phyloP scores from a whole-genome alignment of 495 filamentous ascomycete species.

The Neurospora pannonica region DNA sequence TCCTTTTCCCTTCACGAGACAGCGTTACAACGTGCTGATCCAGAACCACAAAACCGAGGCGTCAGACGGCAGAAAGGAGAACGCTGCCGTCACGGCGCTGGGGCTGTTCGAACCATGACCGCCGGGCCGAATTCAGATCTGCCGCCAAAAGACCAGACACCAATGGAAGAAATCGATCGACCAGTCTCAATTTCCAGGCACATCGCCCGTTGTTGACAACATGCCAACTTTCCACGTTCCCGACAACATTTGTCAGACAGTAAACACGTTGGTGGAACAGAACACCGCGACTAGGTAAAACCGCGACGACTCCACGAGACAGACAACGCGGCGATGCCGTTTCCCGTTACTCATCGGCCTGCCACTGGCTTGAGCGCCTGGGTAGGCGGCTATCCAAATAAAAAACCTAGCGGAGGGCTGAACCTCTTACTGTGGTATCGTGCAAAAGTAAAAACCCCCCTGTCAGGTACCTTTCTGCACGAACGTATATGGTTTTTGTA shows the following conservation, averaged over 20 bases:
- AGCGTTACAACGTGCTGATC: not conserved
- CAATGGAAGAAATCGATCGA: not conserved
- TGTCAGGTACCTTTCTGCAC: too few relatives aligned
- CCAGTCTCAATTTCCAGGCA: not conserved
- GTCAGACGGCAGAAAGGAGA: not conserved
- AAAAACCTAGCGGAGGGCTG: not conserved
- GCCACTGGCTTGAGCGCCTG: not conserved
- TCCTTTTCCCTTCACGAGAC: not conserved
- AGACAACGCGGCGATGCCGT: not conserved
- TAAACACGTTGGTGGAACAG: not conserved
- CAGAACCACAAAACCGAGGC: not conserved
- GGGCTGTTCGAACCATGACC: not conserved
- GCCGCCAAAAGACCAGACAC: not conserved
- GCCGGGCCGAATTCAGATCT: not conserved
- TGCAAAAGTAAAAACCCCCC: too few relatives aligned
- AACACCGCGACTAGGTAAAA: not conserved
- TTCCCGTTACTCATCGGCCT: not conserved
- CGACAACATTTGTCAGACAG: not conserved
- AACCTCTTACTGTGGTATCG: too few relatives aligned
- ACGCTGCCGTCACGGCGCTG: not conserved
- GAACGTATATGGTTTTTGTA: too few relatives aligned
- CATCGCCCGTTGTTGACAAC: not conserved
- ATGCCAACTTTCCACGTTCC: not conserved
- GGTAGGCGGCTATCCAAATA: not conserved
- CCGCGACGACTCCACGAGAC: not conserved